Conservation (phyloP, 108 stramenopile species). For the Pseudonitzschia pungens region DNA sequence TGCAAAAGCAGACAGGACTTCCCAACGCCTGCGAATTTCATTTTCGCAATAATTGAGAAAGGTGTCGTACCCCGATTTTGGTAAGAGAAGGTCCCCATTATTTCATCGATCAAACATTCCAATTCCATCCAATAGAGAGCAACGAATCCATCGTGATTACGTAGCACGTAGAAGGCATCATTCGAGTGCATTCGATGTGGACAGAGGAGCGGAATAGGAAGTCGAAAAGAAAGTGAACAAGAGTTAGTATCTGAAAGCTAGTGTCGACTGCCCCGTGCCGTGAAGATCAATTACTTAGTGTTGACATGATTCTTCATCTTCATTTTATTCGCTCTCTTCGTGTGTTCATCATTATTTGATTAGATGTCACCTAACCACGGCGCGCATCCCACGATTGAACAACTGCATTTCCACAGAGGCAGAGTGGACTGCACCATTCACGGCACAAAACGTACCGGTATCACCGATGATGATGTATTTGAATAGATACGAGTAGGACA, state of each 20-base stretch:
- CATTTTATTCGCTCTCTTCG: neutral
- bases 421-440: neutral
- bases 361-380: neutral
- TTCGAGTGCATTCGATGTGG: too few species aligned
- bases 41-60: too few species aligned
- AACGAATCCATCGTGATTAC: too few species aligned
- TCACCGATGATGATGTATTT: constrained; percentile 99
- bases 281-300: too few species aligned
- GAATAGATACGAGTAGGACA: constrained; percentile 90
- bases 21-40: constrained; percentile 85
- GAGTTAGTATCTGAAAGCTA: neutral
- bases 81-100: neutral
- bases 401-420: neutral
- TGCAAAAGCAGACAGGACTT: constrained; percentile 99
- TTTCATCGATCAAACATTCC: too few species aligned
- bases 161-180: too few species aligned
- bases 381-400: neutral
- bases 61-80: neutral
- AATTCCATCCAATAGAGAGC: too few species aligned
- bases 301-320: neutral
- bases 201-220: too few species aligned
- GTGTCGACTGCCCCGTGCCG: too few species aligned
- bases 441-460: constrained; percentile 67
- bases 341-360: neutral
- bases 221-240: constrained; percentile 1